Conservation (phyloP, 192 early-diverging fungal species). For the Gigaspora rosea region DNA sequence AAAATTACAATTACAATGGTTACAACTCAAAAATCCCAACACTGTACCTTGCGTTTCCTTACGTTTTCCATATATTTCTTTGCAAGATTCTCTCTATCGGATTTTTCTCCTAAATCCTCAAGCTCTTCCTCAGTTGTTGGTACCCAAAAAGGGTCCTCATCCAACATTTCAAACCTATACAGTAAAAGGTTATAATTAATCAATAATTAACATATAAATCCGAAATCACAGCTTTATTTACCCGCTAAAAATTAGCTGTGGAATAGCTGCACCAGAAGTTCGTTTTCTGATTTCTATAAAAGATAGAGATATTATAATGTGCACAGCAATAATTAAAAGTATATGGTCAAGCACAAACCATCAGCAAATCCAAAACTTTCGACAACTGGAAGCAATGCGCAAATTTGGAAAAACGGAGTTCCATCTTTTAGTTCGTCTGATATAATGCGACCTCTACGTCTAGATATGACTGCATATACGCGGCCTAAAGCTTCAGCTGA, state of each 20-base stretch:
- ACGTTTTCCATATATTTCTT: conserved; percentile 97
- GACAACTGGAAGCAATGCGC: conserved; percentile 85
- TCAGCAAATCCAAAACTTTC: conserved; percentile 99
- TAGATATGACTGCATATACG: conserved; percentile 92
- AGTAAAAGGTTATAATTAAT: neutral
- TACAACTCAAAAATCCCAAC: neutral
- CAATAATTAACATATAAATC: neutral
- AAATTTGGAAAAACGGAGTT: conserved; percentile 93
- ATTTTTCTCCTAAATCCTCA: conserved; percentile 97
- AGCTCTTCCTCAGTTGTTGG: conserved; percentile 97
- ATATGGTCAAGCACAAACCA: conserved; percentile 42
- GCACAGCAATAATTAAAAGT: neutral
- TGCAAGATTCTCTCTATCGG: conserved; percentile 93
- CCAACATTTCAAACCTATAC: conserved; percentile 79
- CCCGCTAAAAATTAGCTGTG: conserved; percentile 93
- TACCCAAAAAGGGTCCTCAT: conserved; percentile 98
- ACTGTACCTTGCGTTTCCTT: conserved; percentile 81
- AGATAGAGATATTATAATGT: neutral
- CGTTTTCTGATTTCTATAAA: conserved; percentile 86
- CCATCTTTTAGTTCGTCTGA: conserved; percentile 98
- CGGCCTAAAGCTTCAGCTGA: conserved; percentile 89
- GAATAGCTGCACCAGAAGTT: conserved; percentile 93
- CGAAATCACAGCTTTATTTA: conserved; percentile 32
- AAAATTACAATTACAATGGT: neutral
- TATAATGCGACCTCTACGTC: conserved; percentile 87